A percentile compares a stretch with the other conserved stretches of the same genome.
Conservation (phyloP, 2,329 filamentous ascomycete species). For the Calcarisporium arbuscula region DNA sequence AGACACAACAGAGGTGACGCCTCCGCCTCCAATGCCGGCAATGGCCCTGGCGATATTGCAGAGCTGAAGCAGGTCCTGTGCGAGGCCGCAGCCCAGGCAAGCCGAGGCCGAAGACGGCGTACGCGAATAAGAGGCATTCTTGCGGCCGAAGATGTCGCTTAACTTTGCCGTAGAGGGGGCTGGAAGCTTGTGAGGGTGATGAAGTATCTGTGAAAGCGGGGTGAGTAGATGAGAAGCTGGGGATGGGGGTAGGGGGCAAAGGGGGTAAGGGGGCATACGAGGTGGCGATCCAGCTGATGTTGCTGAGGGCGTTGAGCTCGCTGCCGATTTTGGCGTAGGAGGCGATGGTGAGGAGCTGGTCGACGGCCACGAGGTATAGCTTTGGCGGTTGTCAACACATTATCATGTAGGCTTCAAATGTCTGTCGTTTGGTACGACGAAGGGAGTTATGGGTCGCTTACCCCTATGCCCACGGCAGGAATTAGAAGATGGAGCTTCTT, state of each 20-base stretch:
- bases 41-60: constrained; percentile 55
- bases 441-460: constrained; percentile 12
- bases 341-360: constrained; percentile 73
- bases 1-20: constrained; percentile 63
- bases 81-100: constrained; percentile 57
- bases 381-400: too few relatives aligned
- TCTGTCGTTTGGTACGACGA: background rate
- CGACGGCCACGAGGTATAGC: constrained; percentile 67
- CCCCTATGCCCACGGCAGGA: constrained; percentile 32
- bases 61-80: constrained; percentile 57
- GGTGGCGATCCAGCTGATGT: constrained; percentile 67
- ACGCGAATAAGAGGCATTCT: constrained; percentile 56
- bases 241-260: background rate
- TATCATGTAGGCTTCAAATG: too few relatives aligned
- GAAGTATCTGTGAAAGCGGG: constrained; percentile 47
- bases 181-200: constrained; percentile 70
- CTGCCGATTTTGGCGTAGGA: constrained; percentile 73
- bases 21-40: constrained; percentile 57
- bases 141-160: constrained; percentile 68
- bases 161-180: constrained; percentile 65
- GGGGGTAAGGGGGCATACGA: too few relatives aligned
- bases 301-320: constrained; percentile 67
- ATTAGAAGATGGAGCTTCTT: constrained; percentile 31
- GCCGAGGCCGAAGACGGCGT: constrained; percentile 58
- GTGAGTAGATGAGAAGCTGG: background rate